Evolutionary conservation across 179 eudicot genomes (phyloP).

Genomic region (Beta lomatogona): DNA sequence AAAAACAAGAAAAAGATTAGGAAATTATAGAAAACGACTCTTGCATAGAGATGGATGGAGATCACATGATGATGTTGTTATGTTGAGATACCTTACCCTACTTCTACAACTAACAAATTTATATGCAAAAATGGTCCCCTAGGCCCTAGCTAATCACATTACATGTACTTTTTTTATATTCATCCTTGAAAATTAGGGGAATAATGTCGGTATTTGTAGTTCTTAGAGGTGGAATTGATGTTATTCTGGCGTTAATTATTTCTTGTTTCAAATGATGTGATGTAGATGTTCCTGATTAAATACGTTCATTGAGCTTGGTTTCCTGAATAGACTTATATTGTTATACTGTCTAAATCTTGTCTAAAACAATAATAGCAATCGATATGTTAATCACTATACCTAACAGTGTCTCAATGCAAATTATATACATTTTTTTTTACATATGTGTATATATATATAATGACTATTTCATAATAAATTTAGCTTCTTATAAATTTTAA

Average conservation of each 20-base stretch:
- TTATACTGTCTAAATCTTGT: conserved; percentile 11
- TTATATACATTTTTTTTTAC: too few species aligned
- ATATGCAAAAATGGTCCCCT: conserved; percentile 18
- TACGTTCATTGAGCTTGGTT: not conserved
- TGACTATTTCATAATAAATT: too few species aligned
- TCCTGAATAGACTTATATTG: conserved; percentile 2
- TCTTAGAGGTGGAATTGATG: not conserved
- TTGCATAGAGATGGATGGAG: conserved; percentile 31
- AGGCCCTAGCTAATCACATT: conserved; percentile 8
- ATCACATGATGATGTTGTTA: conserved; percentile 39
- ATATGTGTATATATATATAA: too few species aligned
- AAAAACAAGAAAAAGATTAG: not conserved
- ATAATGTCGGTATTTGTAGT: conserved; percentile 8
- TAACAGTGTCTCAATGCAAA: too few species aligned
- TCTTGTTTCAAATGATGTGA: not conserved
- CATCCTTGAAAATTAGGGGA: not conserved
- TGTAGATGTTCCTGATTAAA: not conserved
- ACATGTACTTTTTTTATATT: conserved; percentile 8
- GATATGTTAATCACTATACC: not conserved
- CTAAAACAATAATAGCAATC: conserved; percentile 1
- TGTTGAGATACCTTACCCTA: conserved; percentile 37
- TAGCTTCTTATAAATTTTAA: too few species aligned
- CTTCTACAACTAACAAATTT: conserved; percentile 29
- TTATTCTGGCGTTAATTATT: not conserved
- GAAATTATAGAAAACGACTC: conserved; percentile 26